Evolutionary conservation across 192 early-diverging fungal species (phyloP), one percentile per base, ranked within the genome.

Genomic region (Piromyces sp.): DNA sequence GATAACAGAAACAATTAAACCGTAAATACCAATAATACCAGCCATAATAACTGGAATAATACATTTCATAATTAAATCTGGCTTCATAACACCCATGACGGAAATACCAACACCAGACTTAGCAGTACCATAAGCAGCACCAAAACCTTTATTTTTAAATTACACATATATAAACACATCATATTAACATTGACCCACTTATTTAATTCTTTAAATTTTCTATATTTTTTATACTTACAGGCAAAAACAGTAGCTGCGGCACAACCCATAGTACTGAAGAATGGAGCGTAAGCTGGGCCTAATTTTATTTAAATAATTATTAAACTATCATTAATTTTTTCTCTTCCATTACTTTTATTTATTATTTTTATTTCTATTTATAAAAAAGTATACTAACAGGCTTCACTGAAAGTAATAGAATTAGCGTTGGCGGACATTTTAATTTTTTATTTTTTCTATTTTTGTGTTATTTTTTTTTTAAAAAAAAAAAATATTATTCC

Each of bases 31-130:
- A 87, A 99, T 92, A 86, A 99, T 99, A 92, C 96, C 97, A 82
- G 95, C 94, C 98, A 99, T 99, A 86, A 99, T 95, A 30, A 98
- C 96, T 16, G 98, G 98, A 81, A 99, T 93, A 79, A 97, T 89
- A 29, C 91, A 88, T 89, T 94, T 93, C 94, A 94, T 93, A 83
- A 94, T 92, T 30, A 98, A 90, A 37, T 96, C 93, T 84, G 98
- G 98, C 51, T 93, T 90, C 87, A 99, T 94, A 16, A 96, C 93
- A 86, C 97, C 97, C 82, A 96, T 95, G 78, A 94, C 94, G 36
- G 96, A 90, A 86, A 99, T 96, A 84, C 97, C 96, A 68, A 99
- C 92, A 38, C 97, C 98, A 80, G 96, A 93, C 88, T 96, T 98
- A 79, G 95, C 94, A 33, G 98, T 99, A 30, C 98, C 98, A 86